Conservation (phyloP, 73 alveolate species). For the Paramecium sexaurelia region DNA sequence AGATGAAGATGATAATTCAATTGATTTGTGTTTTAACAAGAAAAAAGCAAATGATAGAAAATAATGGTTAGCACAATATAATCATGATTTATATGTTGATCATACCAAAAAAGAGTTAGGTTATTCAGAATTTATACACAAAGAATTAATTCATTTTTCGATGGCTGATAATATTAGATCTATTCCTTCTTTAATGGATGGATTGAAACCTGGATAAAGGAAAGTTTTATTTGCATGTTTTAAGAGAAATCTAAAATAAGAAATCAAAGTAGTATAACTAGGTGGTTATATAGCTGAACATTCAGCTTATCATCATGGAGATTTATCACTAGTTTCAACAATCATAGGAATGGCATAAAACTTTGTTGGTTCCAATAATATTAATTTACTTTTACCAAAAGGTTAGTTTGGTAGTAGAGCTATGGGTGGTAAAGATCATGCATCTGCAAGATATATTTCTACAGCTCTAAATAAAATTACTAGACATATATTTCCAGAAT, state of each 20-base stretch:
- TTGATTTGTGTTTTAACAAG: slow-evolving; percentile 98
- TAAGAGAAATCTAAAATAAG: slow-evolving; percentile 95
- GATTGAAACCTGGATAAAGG: slow-evolving; percentile 99
- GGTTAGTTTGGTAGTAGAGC: slow-evolving; percentile 99
- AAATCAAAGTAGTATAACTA: slow-evolving; percentile 98
- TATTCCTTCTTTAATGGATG: slow-evolving; percentile 98
- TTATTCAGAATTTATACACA: slow-evolving; percentile 87
- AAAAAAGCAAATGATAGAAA: slow-evolving; percentile 97
- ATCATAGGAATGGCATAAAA: slow-evolving; percentile 98
- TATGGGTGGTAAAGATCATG: slow-evolving; percentile 99
- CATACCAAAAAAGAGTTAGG: slow-evolving; percentile 76
- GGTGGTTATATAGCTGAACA: slow-evolving; percentile 99
- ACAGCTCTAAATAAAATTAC: slow-evolving; percentile 93
- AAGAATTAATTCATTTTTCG: slow-evolving; percentile 92
- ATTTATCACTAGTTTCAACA: slow-evolving; percentile 91
- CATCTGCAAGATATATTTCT: slow-evolving; percentile 99
- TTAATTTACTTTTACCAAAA: slow-evolving; percentile 91
- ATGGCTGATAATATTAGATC: slow-evolving; percentile 96
- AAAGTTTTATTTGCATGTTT: slow-evolving; percentile 98
- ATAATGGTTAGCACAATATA: slow-evolving; percentile 91
- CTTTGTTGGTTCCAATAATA: slow-evolving; percentile 98
- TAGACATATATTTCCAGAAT: slow-evolving; percentile 89
- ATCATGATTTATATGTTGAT: slow-evolving; percentile 85
- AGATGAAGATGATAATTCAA: slow-evolving; percentile 95
- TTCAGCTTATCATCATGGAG: slow-evolving; percentile 99